A percentile compares a stretch with the other conserved stretches of the same genome.
phyloP scores from a whole-genome alignment of 2,329 filamentous ascomycete species.

The Dryadomyces sulphureus region DNA sequence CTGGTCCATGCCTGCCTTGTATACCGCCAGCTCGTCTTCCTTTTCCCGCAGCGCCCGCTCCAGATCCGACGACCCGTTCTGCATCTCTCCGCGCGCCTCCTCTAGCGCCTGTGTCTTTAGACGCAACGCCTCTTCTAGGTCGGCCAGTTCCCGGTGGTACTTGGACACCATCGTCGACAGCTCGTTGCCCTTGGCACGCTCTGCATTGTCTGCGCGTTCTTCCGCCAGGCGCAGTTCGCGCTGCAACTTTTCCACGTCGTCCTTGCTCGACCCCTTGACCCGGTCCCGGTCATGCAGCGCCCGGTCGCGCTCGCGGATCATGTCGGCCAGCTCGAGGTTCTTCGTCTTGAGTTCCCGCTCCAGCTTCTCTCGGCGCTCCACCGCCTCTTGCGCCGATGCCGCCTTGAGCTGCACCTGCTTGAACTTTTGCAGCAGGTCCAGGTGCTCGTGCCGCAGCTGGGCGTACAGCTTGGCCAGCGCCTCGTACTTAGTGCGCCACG shows the following conservation, averaged over 20 bases:
- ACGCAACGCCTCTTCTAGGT: constrained; percentile 81
- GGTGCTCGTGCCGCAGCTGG: constrained; percentile 84
- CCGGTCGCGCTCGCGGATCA: constrained; percentile 93
- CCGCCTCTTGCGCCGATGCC: constrained; percentile 90
- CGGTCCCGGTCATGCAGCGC: constrained; percentile 89
- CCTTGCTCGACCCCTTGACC: constrained; percentile 69
- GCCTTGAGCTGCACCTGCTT: constrained; percentile 94
- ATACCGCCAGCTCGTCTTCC: constrained; percentile 94
- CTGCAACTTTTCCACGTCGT: constrained; percentile 88
- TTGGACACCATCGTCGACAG: constrained; percentile 87
- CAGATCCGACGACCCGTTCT: constrained; percentile 72
- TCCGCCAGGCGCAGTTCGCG: constrained; percentile 84
- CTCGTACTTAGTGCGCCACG: constrained; percentile 95
- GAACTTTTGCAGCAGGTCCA: constrained; percentile 90
- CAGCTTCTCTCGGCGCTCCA: constrained; percentile 85
- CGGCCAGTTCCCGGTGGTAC: constrained; percentile 93
- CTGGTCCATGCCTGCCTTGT: constrained; percentile 96
- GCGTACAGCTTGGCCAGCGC: constrained; percentile 93
- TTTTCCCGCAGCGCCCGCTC: constrained; percentile 80
- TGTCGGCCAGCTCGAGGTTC: constrained; percentile 95
- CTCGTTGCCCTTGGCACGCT: constrained; percentile 87
- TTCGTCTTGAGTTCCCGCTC: constrained; percentile 98
- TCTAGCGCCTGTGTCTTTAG: constrained; percentile 81
- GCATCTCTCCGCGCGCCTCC: constrained; percentile 62
- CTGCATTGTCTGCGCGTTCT: constrained; percentile 81